Conservation (phyloP, 192 early-diverging fungal species). For the Entomortierella parvispora region DNA sequence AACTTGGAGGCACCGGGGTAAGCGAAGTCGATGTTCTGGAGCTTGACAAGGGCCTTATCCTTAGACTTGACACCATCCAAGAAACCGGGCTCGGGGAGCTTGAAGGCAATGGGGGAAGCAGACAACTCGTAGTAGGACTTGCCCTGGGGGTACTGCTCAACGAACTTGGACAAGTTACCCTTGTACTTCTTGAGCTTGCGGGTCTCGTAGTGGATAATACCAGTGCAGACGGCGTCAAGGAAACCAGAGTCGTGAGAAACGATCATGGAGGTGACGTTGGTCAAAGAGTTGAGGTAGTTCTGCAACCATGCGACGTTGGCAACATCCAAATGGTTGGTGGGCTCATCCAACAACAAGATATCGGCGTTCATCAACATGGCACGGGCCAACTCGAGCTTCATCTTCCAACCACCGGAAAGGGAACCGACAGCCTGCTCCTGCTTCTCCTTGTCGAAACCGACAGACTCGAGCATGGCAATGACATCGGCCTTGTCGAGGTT, state of each 20-base stretch:
- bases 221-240: conserved; percentile 79
- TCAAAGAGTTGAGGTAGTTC: conserved; percentile 76
- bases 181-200: conserved; percentile 82
- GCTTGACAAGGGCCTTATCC: conserved; percentile 82
- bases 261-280: conserved; percentile 82
- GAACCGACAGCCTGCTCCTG: conserved; percentile 73
- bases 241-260: conserved; percentile 90
- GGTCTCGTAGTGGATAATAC: conserved; percentile 84
- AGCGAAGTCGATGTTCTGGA: conserved; percentile 74
- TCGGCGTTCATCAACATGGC: conserved; percentile 88
- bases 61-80: conserved; percentile 79
- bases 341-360: conserved; percentile 86
- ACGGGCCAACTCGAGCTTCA: conserved; percentile 89
- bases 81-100: conserved; percentile 79
- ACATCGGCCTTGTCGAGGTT: conserved; percentile 64
- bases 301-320: conserved; percentile 65
- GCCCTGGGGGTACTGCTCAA: conserved; percentile 76
- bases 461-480: conserved; percentile 59
- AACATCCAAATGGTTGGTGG: conserved; percentile 86
- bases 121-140: conserved; percentile 77
- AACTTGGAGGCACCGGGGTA: conserved; percentile 75
- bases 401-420: conserved; percentile 89
- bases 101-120: conserved; percentile 68
- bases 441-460: conserved; percentile 77
- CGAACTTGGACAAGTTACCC: conserved; percentile 83